These are phyloP conservation scores for Fusarium chlamydosporum DNA, from an alignment of 2,329 filamentous ascomycete species.

Conservation along the genomic window DNA sequence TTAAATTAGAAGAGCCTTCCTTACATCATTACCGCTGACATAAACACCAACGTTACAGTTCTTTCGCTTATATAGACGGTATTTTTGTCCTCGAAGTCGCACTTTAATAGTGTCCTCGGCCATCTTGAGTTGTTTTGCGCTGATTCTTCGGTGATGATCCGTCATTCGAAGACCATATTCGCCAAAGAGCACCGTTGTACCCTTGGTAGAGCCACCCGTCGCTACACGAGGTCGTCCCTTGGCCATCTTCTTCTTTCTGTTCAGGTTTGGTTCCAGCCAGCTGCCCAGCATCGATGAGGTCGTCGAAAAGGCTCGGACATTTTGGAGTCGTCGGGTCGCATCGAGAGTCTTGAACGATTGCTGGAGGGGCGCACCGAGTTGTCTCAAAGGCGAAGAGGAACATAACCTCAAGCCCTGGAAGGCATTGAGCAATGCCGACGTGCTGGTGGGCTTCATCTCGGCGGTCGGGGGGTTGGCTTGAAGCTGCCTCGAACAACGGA, in stretches of 20 bases:
- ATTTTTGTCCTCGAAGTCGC: constrained; percentile 90
- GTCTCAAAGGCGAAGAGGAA: constrained; percentile 57
- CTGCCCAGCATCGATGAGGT: constrained; percentile 71
- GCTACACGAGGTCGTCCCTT: constrained; percentile 90
- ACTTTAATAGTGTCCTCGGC: constrained; percentile 95
- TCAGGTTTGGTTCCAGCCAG: constrained; percentile 85
- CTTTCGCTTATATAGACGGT: constrained; percentile 91
- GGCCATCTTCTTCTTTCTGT: constrained; percentile 87
- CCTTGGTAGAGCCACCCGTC: constrained; percentile 90
- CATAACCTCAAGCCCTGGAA: constrained; percentile 66
- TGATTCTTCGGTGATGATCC: constrained; percentile 93
- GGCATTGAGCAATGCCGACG: constrained; percentile 64
- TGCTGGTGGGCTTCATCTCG: constrained; percentile 63
- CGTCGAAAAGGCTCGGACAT: constrained; percentile 79
- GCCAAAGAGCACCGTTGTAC: constrained; percentile 96
- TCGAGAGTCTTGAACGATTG: constrained; percentile 51
- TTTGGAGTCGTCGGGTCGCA: constrained; percentile 57
- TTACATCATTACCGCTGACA: constrained; percentile 90
- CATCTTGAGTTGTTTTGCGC: constrained; percentile 86
- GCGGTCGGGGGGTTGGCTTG: constrained; percentile 46
- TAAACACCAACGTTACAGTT: constrained; percentile 96
- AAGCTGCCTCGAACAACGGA: constrained; percentile 47
- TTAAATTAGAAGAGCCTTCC: constrained; percentile 46
- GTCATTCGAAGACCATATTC: constrained; percentile 95
- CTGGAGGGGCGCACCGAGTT: constrained; percentile 54